A percentile compares a stretch with the other conserved stretches of the same genome.
Conservation (phyloP, 148 eudicot genomes). For the Camellia granthamiana region DNA sequence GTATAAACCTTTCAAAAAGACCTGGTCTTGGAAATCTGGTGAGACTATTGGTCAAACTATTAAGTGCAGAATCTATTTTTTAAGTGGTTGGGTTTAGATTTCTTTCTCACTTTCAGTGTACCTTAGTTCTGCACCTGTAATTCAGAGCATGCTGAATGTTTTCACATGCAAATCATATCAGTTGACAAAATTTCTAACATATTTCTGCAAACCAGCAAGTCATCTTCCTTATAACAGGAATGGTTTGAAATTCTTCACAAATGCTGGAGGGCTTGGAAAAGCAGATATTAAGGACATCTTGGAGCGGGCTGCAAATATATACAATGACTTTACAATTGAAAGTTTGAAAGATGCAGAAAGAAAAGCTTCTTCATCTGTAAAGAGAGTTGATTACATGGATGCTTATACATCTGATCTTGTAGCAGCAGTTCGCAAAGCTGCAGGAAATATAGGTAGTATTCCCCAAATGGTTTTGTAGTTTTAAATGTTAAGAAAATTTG, state of each 20-base stretch:
- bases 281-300: constrained; percentile 83
- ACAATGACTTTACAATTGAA: constrained; percentile 50
- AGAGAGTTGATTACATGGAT: constrained; percentile 80
- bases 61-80: not conserved
- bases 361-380: constrained; percentile 47
- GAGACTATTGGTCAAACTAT: not conserved
- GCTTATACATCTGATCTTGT: constrained; percentile 86
- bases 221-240: constrained; percentile 98
- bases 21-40: not conserved
- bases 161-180: not conserved
- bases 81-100: constrained; percentile 1
- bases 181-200: constrained; percentile 10
- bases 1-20: not conserved
- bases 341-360: constrained; percentile 47
- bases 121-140: not conserved
- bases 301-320: constrained; percentile 79
- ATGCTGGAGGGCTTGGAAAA: constrained; percentile 95
- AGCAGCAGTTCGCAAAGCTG: constrained; percentile 84
- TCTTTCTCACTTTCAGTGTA: not conserved
- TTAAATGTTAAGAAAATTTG: not conserved
- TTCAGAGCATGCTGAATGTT: not conserved
- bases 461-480: not conserved
- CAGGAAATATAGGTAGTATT: constrained; percentile 70
- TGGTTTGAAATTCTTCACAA: constrained; percentile 94
- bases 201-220: constrained; percentile 62